Percentiles rank a stretch among this genome's conserved stretches.
Conservation (phyloP, 768 basidiomycete species). For the Psilocybe azurescens region DNA sequence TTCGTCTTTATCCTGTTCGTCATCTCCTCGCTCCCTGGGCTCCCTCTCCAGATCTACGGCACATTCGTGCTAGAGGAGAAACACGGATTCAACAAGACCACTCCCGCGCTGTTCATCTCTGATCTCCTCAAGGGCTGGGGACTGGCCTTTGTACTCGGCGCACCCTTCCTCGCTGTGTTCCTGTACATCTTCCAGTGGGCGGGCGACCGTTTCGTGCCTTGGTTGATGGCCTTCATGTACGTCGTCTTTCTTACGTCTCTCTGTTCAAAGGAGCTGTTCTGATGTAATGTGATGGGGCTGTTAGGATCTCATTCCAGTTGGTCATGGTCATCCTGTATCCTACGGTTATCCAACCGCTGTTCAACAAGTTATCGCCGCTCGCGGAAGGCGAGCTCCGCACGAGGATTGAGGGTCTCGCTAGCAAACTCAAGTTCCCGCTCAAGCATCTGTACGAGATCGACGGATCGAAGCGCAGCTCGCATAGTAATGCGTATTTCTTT, state of each 20-base stretch:
- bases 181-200: constrained; percentile 93
- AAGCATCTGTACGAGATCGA: constrained; percentile 97
- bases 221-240: constrained; percentile 92
- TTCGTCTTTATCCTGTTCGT: constrained; percentile 75
- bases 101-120: constrained; percentile 70
- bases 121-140: constrained; percentile 86
- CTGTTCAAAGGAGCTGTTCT: not conserved
- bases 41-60: constrained; percentile 82
- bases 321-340: constrained; percentile 85
- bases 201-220: constrained; percentile 90
- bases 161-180: constrained; percentile 88
- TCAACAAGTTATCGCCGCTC: constrained; percentile 96
- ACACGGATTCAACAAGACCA: constrained; percentile 97
- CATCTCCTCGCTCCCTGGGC: constrained; percentile 65
- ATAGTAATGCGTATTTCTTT: constrained; percentile 99
- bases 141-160: constrained; percentile 72
- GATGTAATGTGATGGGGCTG: not conserved
- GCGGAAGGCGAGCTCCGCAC: constrained; percentile 75
- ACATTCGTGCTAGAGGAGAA: constrained; percentile 95
- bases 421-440: constrained; percentile 88
- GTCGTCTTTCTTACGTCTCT: constrained; percentile 29
- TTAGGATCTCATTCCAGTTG: constrained; percentile 82
- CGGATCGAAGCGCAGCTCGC: constrained; percentile 93
- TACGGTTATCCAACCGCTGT: constrained; percentile 90
- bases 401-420: constrained; percentile 79